These are phyloP conservation scores for Vigna unguiculata DNA, from an alignment of 306 rosid species.

Conservation along the genomic window DNA sequence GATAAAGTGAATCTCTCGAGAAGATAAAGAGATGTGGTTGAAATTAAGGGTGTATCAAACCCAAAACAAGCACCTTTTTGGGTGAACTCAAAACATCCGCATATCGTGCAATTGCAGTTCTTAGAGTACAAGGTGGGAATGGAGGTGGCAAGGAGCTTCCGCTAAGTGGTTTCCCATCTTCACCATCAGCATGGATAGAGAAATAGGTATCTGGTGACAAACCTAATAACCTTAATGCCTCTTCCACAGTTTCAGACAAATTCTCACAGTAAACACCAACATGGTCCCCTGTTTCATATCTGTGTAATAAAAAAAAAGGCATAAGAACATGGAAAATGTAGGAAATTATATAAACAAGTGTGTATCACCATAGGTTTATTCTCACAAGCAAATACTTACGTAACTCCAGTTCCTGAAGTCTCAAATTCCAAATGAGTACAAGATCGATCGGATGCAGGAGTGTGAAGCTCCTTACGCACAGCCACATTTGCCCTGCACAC, in stretches of 20 bases:
- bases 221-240: conserved; percentile 70
- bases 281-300: conserved; percentile 99
- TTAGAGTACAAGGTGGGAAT: conserved; percentile 82
- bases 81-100: conserved; percentile 94
- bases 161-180: conserved; percentile 83
- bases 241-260: conserved; percentile 81
- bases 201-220: conserved; percentile 82
- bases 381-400: conserved; percentile 59
- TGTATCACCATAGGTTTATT: conserved; percentile 13
- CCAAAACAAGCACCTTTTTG: conserved; percentile 72
- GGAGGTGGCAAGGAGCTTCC: conserved; percentile 85
- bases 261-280: conserved; percentile 98
- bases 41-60: conserved; percentile 30
- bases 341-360: conserved; percentile 11
- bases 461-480: conserved; percentile 90
- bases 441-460: conserved; percentile 86
- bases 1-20: conserved; percentile 24
- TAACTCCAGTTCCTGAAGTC: conserved; percentile 75
- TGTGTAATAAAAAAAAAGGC: conserved; percentile 45
- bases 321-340: conserved; percentile 35
- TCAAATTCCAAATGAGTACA: conserved; percentile 97
- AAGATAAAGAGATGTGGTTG: conserved; percentile 16
- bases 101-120: conserved; percentile 74
- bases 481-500: conserved; percentile 88
- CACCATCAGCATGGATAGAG: conserved; percentile 77